A percentile compares a stretch with the other conserved stretches of the same genome.
Conservation (phyloP, 2,329 filamentous ascomycete species). For the Clonostachys solani region DNA sequence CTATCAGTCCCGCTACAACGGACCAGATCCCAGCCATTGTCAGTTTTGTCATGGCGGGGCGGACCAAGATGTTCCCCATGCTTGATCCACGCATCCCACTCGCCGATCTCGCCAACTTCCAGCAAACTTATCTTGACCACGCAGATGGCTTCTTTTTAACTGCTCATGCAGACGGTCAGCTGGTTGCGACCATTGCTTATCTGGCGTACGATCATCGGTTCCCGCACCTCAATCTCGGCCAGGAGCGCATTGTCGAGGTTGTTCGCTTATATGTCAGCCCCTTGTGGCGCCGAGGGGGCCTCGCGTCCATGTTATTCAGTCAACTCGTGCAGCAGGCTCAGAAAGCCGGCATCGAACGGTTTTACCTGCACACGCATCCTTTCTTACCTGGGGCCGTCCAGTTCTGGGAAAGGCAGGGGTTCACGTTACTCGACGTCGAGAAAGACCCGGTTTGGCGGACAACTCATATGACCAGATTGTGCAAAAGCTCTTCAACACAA, state of each 20-base stretch:
- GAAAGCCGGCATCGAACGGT: constrained; percentile 6
- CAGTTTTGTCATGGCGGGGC: constrained; percentile 13
- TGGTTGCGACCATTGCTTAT: constrained; percentile 17
- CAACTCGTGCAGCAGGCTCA: constrained; percentile 8
- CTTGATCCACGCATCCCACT: constrained; percentile 10
- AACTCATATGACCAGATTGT: constrained; percentile 13
- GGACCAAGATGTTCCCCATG: constrained; percentile 18
- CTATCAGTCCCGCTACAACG: constrained; percentile 1
- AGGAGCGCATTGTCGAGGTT: constrained; percentile 13
- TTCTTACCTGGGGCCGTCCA: constrained; percentile 14
- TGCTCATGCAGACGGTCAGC: constrained; percentile 5
- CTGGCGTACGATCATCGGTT: constrained; percentile 16
- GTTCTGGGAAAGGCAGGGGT: constrained; percentile 17
- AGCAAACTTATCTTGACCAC: constrained; percentile 12
- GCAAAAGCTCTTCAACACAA: no score
- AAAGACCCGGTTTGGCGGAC: constrained; percentile 18
- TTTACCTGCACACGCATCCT: constrained; percentile 20
- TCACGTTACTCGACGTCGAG: constrained; percentile 10
- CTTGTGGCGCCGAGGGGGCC: constrained; percentile 14
- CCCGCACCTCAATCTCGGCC: constrained; percentile 9
- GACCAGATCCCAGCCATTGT: constrained; percentile 12
- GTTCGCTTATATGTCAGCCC: constrained; percentile 18
- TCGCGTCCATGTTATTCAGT: constrained; percentile 15
- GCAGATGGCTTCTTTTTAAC: constrained; percentile 11
- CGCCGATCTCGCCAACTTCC: constrained; percentile 11